phyloP scores from a whole-genome alignment of 2,329 filamentous ascomycete genomes.

The Fusarium hainanense region DNA sequence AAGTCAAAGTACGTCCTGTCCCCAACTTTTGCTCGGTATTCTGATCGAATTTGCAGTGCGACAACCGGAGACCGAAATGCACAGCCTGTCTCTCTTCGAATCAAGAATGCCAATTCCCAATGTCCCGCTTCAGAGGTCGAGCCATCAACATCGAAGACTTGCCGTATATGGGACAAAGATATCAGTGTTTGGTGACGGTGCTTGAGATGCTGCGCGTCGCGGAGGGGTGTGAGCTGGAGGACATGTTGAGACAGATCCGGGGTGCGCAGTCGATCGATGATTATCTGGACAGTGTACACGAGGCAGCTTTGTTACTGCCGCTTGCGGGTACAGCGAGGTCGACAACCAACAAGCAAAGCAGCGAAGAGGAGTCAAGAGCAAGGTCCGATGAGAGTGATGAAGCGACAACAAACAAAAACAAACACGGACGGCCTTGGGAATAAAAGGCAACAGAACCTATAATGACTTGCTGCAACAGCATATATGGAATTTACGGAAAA shows the following conservation, averaged over 20 bases:
- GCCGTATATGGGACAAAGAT: background rate
- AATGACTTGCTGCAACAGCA: too few relatives aligned
- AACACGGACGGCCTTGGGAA: too few relatives aligned
- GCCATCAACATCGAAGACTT: background rate
- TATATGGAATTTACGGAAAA: too few relatives aligned
- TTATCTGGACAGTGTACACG: background rate
- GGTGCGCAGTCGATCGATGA: background rate
- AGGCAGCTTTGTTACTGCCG: background rate
- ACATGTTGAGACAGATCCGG: background rate
- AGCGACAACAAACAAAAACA: too few relatives aligned
- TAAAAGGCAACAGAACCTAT: too few relatives aligned
- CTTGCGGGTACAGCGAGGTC: background rate
- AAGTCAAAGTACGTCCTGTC: background rate
- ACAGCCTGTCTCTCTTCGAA: background rate
- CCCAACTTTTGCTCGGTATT: too few relatives aligned
- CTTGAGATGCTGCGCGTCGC: background rate
- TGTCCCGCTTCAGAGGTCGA: background rate
- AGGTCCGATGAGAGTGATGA: too few relatives aligned
- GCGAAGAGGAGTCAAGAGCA: too few relatives aligned
- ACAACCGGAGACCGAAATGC: background rate
- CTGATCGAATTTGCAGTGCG: background rate
- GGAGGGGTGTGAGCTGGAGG: background rate
- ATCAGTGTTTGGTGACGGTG: background rate
- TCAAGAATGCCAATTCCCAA: background rate
- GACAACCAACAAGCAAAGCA: background rate